Evolutionary conservation across 768 basidiomycete species (phyloP), one percentile per base, ranked within the genome.

Genomic region (Trametes cubensis): DNA sequence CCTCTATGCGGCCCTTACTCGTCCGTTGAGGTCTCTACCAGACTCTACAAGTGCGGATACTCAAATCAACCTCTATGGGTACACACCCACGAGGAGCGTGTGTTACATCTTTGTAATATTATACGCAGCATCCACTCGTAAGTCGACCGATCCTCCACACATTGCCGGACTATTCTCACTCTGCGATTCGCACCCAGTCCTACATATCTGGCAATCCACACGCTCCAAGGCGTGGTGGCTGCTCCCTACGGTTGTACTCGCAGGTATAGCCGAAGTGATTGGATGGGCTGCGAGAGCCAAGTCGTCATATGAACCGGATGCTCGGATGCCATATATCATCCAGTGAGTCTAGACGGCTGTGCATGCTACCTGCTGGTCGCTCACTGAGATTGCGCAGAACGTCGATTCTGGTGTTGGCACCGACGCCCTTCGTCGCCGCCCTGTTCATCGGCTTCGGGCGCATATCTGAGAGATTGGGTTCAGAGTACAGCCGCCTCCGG

Each of bases 381-480:
- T 53, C 26, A 44, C 18, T 14, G 2, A 83, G 81, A 68, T 2
- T 21, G 1, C 42, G 1, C 47, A 67, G 66, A 40, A 55, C 52
- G 4, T 53, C 60, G 3, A 51, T 60, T 20, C 51, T 64, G 7
- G 64, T 67, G 18, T 34, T 67, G 11, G 66, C 63, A 0, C 85
- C 86, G 0, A 86, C 84, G 0, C 83, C 83, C 0, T 74, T 86
- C 11, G 70, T 86, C 6, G 86, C 85, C 0, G 85, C 73, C 11
- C 82, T 80, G 61, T 87, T 86, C 65, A 71, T 85, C 40, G 79
- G 85, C 42, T 76, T 85, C 34, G 81, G 80, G 2, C 71, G 71
- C 15, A 77, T 86, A 42, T 80, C 85, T 20, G 50, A 62, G 2
- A 67, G 65, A 0, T 66, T 85, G 0, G 85, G 85, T 0, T 57